phyloP scores from a whole-genome alignment of 495 filamentous ascomycete species.

The Letharia lupina region DNA sequence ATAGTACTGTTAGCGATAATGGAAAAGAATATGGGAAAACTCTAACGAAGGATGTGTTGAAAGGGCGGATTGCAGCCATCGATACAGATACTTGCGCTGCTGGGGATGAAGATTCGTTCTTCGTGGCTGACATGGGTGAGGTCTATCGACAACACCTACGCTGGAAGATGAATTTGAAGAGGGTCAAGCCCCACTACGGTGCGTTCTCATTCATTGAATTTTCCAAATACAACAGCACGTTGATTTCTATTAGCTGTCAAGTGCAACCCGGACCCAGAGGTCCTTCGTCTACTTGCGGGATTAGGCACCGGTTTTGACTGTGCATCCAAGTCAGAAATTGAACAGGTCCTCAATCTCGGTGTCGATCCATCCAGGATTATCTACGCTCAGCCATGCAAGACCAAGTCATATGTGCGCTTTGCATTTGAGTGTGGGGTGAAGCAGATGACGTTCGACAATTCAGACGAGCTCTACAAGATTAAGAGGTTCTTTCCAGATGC shows the following conservation, averaged over 20 bases:
- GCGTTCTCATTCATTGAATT: conserved; percentile 29
- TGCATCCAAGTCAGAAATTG: conserved; percentile 93
- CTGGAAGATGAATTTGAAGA: conserved; percentile 89
- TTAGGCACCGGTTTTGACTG: conserved; percentile 97
- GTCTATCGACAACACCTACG: conserved; percentile 97
- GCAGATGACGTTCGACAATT: conserved; percentile 99
- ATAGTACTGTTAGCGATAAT: conserved; percentile 37
- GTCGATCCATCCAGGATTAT: conserved; percentile 90
- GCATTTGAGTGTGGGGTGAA: conserved; percentile 76
- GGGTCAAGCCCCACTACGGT: conserved; percentile 97
- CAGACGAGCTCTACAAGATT: conserved; percentile 96
- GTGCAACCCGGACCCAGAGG: conserved; percentile 89
- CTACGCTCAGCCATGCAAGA: conserved; percentile 99
- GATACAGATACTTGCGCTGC: conserved; percentile 77
- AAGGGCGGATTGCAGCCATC: conserved; percentile 69
- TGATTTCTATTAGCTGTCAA: conserved; percentile 66
- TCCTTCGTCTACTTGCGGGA: conserved; percentile 75
- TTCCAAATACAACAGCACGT: not conserved
- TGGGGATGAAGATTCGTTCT: conserved; percentile 94
- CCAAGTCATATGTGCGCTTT: conserved; percentile 90
- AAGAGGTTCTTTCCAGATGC: conserved; percentile 81
- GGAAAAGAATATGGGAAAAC: conserved; percentile 43
- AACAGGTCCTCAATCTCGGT: conserved; percentile 74
- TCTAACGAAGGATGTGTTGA: conserved; percentile 71
- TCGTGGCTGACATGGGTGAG: conserved; percentile 95